Evolutionary conservation across 495 filamentous ascomycete genomes (phyloP).

Genomic region (Emericellopsis terricola): DNA sequence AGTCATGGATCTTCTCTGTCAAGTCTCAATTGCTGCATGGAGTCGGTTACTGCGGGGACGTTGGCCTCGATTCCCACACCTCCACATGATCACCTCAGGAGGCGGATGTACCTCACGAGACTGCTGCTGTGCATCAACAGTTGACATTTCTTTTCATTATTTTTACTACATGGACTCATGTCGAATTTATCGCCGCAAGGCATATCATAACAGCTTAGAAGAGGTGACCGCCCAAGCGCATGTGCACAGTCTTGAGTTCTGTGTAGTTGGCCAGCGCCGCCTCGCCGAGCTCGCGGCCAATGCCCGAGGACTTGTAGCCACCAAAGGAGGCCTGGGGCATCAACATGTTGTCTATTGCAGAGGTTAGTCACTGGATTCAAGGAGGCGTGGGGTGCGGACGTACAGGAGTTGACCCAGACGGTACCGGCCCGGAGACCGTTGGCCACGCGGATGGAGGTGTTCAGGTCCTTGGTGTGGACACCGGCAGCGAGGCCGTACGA

Average conservation of each 20-base stretch:
- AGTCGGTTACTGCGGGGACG: too few relatives aligned
- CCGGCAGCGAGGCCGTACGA: slow-evolving; percentile 75
- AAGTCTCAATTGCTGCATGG: too few relatives aligned
- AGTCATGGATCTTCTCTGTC: too few relatives aligned
- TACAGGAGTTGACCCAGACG: slow-evolving; percentile 85
- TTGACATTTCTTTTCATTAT: too few relatives aligned
- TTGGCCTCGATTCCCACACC: too few relatives aligned
- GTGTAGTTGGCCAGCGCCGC: slow-evolving; percentile 86
- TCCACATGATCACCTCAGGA: too few relatives aligned
- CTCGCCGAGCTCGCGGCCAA: slow-evolving; percentile 89
- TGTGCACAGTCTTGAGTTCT: slow-evolving; percentile 46
- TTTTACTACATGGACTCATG: too few relatives aligned
- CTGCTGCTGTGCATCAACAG: too few relatives aligned
- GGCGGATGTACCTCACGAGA: too few relatives aligned
- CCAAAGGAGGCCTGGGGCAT: slow-evolving; percentile 69
- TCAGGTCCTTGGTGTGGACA: slow-evolving; percentile 84
- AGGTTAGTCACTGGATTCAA: too few relatives aligned
- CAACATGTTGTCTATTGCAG: slow-evolving; percentile 71
- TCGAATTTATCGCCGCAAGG: too few relatives aligned
- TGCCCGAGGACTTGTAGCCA: slow-evolving; percentile 84
- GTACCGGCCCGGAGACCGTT: slow-evolving; percentile 75
- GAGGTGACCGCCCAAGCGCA: slow-evolving; percentile 27
- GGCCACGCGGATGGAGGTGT: slow-evolving; percentile 78
- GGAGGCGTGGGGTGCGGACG: too few relatives aligned
- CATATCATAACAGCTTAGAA: slow-evolving; percentile 18